Percentiles rank a stretch among this genome's conserved stretches.
Evolutionary conservation across 2,329 filamentous ascomycete species (phyloP).

Genomic region (Ophiocordyceps sinensis): DNA sequence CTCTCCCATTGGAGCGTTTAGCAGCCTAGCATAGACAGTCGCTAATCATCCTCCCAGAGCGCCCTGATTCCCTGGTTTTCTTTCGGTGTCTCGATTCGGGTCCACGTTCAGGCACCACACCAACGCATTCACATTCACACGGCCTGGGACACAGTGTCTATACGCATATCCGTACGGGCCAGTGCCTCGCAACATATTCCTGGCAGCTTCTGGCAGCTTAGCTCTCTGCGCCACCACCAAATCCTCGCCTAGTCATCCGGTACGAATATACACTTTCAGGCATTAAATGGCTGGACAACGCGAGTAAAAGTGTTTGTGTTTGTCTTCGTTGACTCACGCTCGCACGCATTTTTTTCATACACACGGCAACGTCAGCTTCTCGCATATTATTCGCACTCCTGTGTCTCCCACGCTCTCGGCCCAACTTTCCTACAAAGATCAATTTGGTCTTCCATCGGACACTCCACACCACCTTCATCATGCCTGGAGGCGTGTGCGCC

Average conservation of each 20-base stretch:
- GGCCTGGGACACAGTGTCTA: no score
- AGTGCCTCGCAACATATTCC: no score
- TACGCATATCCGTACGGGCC: no score
- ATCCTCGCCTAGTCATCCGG: slow-evolving; percentile 6
- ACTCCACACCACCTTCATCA: slow-evolving; percentile 24
- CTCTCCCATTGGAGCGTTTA: no score
- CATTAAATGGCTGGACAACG: slow-evolving; percentile 19
- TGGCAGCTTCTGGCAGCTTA: no score
- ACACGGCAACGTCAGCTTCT: not conserved
- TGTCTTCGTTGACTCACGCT: slow-evolving; percentile 2
- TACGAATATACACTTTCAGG: slow-evolving; percentile 7
- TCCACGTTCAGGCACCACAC: no score
- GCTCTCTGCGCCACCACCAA: not conserved
- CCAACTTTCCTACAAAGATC: slow-evolving; percentile 22
- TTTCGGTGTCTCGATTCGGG: no score
- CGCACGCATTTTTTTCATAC: not conserved
- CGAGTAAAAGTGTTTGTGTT: slow-evolving; percentile 8
- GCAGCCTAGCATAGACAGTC: no score
- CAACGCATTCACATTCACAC: no score
- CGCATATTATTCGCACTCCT: not conserved
- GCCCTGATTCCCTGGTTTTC: no score
- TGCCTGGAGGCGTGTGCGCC: slow-evolving; percentile 75
- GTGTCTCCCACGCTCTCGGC: slow-evolving; percentile 6
- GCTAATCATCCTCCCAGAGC: no score
- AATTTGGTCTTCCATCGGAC: slow-evolving; percentile 24